Conservation (phyloP, 768 basidiomycete genomes). For the Lyophyllum semitale region DNA sequence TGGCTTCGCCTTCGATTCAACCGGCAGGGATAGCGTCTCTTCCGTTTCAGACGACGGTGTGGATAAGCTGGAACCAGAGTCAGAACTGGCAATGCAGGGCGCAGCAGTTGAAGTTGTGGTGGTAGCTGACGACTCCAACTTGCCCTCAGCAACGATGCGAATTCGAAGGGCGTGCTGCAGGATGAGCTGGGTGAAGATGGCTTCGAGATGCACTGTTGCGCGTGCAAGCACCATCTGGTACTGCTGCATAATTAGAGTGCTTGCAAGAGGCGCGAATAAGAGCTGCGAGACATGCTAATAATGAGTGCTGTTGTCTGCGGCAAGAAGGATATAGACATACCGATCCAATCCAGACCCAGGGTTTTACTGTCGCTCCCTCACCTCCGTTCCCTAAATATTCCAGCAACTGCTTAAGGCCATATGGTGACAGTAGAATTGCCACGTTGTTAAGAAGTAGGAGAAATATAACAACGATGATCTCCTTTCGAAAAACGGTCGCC, state of each 20-base stretch:
- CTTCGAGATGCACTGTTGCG: conserved; percentile 47
- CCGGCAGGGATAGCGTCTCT: neutral
- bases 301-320: conserved; percentile 44
- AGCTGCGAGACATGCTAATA: conserved; percentile 43
- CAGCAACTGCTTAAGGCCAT: conserved; percentile 41
- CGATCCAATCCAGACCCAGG: conserved; percentile 66
- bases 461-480: conserved; percentile 26
- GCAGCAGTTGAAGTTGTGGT: neutral
- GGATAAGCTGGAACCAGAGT: neutral
- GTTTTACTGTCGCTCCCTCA: conserved; percentile 46
- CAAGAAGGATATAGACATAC: conserved; percentile 41
- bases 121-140: conserved; percentile 7
- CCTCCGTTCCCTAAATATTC: conserved; percentile 46
- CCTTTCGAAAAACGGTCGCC: conserved; percentile 32
- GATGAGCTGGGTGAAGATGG: conserved; percentile 41
- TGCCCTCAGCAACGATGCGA: conserved; percentile 48
- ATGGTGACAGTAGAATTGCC: conserved; percentile 30
- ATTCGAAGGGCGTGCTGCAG: conserved; percentile 56
- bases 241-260: conserved; percentile 12
- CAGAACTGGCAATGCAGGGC: conserved; percentile 1
- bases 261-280: conserved; percentile 13
- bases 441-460: conserved; percentile 25
- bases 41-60: conserved; percentile 2
- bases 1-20: conserved; percentile 6
- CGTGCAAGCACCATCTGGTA: conserved; percentile 38